Percentiles rank a stretch among this genome's conserved stretches.
phyloP scores from a whole-genome alignment of 2,329 filamentous ascomycete genomes.

The Cryphonectria carpinicola region DNA sequence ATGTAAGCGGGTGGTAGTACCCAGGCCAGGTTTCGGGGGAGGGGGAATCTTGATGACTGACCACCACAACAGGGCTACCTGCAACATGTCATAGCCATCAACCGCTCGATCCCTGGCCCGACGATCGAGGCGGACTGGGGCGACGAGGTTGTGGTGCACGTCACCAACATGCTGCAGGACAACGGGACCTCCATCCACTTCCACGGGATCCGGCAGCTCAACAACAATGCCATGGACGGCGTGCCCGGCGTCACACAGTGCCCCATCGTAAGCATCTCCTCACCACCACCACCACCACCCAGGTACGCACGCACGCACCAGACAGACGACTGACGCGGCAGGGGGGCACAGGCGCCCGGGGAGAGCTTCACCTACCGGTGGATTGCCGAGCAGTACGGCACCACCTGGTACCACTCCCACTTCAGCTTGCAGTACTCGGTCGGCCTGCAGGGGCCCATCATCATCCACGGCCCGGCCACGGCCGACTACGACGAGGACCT shows the following conservation, averaged over 20 bases:
- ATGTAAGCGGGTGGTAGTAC: constrained; percentile 35
- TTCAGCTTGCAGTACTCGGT: constrained; percentile 42
- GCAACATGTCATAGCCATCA: constrained; percentile 34
- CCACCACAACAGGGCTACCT: not conserved
- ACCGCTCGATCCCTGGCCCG: constrained; percentile 39
- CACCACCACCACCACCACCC: too few relatives aligned
- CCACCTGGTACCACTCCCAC: constrained; percentile 43
- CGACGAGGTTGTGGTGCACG: constrained; percentile 54
- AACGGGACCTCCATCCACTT: constrained; percentile 49
- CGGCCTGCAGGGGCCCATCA: constrained; percentile 51
- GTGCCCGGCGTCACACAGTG: constrained; percentile 45
- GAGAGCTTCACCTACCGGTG: constrained; percentile 39
- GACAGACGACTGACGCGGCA: too few relatives aligned
- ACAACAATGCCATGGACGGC: constrained; percentile 48
- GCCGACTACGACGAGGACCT: constrained; percentile 54
- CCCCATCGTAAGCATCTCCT: constrained; percentile 35
- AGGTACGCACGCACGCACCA: too few relatives aligned
- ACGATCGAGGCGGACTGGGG: constrained; percentile 47
- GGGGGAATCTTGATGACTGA: constrained; percentile 31
- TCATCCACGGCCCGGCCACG: constrained; percentile 49
- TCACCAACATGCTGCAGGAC: constrained; percentile 60
- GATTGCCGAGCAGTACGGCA: constrained; percentile 41
- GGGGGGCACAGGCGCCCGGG: constrained; percentile 34
- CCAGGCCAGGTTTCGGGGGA: constrained; percentile 28
- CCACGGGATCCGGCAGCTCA: constrained; percentile 51